phyloP scores from a whole-genome alignment of 1,284 basidiomycete species.

The Papiliotrema laurentii region DNA sequence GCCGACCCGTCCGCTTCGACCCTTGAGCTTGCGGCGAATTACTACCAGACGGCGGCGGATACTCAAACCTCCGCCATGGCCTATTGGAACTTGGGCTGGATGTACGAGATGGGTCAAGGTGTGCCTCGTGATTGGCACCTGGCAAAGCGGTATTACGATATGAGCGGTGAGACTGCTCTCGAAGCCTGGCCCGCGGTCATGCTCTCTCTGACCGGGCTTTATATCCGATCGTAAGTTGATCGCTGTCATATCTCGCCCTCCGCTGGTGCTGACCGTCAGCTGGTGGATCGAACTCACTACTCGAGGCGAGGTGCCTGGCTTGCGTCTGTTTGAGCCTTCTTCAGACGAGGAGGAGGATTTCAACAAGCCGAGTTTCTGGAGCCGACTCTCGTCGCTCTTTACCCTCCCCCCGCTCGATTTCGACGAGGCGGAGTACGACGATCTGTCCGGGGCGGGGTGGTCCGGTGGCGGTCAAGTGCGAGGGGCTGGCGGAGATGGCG shows the following conservation, averaged over 20 bases:
- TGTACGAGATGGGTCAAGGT: conserved; percentile 95
- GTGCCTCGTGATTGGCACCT: conserved; percentile 92
- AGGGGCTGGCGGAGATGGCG: conserved; percentile 5
- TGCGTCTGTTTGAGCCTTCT: conserved; percentile 38
- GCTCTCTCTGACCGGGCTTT: conserved; percentile 76
- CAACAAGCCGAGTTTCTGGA: conserved; percentile 17
- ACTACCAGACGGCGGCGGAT: conserved; percentile 86
- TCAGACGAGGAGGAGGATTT: conserved; percentile 14
- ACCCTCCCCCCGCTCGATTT: background rate
- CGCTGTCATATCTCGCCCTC: background rate
- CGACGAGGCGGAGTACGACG: conserved; percentile 12
- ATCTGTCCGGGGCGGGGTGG: conserved; percentile 2
- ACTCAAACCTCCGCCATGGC: conserved; percentile 86
- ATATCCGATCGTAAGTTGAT: conserved; percentile 55
- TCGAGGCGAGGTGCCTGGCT: conserved; percentile 35
- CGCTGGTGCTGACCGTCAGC: conserved; percentile 17
- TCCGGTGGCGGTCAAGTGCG: conserved; percentile 1
- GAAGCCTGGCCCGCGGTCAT: conserved; percentile 86
- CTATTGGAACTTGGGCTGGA: conserved; percentile 98
- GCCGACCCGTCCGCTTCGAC: conserved; percentile 43
- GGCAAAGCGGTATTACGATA: conserved; percentile 93
- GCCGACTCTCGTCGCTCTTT: conserved; percentile 13
- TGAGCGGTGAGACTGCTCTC: conserved; percentile 73
- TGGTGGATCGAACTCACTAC: conserved; percentile 42
- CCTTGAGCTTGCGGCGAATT: conserved; percentile 69